phyloP scores from a whole-genome alignment of 2,329 filamentous ascomycete genomes.

The Claviceps cyperi region DNA sequence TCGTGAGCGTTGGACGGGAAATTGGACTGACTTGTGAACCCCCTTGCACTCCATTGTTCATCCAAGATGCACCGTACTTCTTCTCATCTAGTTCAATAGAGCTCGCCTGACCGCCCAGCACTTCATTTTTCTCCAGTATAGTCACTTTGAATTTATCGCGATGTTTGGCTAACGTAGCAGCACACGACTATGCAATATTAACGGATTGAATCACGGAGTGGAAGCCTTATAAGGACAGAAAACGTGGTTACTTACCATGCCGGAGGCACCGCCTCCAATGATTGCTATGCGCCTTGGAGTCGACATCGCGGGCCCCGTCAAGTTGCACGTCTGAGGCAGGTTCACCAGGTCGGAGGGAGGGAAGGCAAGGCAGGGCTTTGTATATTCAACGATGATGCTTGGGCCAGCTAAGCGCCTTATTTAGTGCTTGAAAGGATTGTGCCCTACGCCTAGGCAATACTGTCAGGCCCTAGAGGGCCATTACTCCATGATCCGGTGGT shows the following conservation, averaged over 20 bases:
- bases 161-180: conserved; percentile 50
- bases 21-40: conserved; percentile 24
- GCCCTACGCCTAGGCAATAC: not conserved
- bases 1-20: too few relatives aligned
- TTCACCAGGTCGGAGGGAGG: not conserved
- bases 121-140: conserved; percentile 41
- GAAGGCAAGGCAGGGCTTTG: not conserved
- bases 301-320: conserved; percentile 1
- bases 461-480: not conserved
- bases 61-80: conserved; percentile 42
- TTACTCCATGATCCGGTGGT: not conserved
- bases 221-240: too few relatives aligned
- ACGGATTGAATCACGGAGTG: too few relatives aligned
- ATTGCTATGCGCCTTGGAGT: conserved; percentile 36
- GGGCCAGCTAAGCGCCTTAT: not conserved
- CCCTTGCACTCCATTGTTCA: conserved; percentile 51
- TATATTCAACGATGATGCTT: too few relatives aligned
- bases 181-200: conserved; percentile 36
- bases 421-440: not conserved
- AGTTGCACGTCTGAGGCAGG: not conserved
- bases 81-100: conserved; percentile 42
- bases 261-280: conserved; percentile 48
- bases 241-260: conserved; percentile 30
- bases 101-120: conserved; percentile 47
- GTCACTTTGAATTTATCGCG: conserved; percentile 52